Base-by-base conservation (phyloP, 139 green algal genomes). In the Gonium pectorale region DNA sequence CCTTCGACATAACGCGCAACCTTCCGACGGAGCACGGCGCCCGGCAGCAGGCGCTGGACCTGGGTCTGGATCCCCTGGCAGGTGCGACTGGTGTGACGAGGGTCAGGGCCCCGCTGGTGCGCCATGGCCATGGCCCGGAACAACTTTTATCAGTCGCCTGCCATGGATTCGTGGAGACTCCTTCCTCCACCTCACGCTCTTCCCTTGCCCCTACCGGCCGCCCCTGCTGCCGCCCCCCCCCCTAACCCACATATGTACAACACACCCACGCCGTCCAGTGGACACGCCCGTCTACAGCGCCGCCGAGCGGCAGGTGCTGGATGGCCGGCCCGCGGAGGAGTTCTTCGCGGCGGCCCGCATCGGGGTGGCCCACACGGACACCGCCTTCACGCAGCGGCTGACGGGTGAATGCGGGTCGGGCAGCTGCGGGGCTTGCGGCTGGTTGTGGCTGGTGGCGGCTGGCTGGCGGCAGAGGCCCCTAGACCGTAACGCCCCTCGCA, bases 51-150 rank as follows among this genome's bases (percentile, higher is more conserved):
- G 62, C 62, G 31, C 15, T 78, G 31, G 69, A 78, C 31, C 31
- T 78, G 43, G 43, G 69, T 13, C 9, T 78, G 69, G 69, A 78
- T 17, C 69, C 69, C 21, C 69, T 78, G 44, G 69, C 69, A 44
- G 69, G 69, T 78, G 17, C 37, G 66, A 31, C 24, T 24, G 41
- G 11, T 26, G 43, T 35, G 11, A n/a, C n/a, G n/a, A 27, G 56
- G 11, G 1, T 64, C 19, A 31, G 56, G 19, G 56, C 11, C 2
- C 24, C 19, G 11, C 8, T 64, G 56, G 56, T 35, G 1, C 22
- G 27, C n/a, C n/a, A n/a, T n/a, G n/a, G n/a, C n/a, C n/a, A n/a
- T n/a, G n/a, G n/a, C n/a, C n/a, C n/a, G n/a, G n/a, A n/a, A n/a
- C n/a, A n/a, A n/a, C n/a, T n/a, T n/a, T n/a, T n/a, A n/a, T n/a